Conservation (phyloP, 2,329 filamentous ascomycete genomes). For the Scedosporium boydii region DNA sequence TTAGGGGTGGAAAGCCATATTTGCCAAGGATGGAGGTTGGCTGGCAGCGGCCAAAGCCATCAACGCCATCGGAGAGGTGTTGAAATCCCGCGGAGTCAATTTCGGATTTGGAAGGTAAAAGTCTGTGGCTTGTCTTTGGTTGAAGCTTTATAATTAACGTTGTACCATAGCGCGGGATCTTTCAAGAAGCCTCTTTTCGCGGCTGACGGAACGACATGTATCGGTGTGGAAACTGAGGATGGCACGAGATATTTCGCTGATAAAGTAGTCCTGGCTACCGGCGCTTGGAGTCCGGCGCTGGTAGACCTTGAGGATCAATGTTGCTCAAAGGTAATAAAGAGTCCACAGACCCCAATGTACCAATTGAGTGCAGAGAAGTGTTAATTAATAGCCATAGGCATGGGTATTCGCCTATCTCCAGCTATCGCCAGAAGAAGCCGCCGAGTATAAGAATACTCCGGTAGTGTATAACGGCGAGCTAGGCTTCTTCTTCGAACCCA, state of each 20-base stretch:
- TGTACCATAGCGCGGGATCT: conserved; percentile 24
- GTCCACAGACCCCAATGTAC: too few species aligned
- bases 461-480: conserved; percentile 36
- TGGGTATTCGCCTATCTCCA: conserved; percentile 37
- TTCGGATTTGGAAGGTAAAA: conserved; percentile 28
- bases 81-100: conserved; percentile 26
- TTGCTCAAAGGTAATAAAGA: conserved; percentile 20
- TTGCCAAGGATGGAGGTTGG: conserved; percentile 33
- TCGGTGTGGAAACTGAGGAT: conserved; percentile 29
- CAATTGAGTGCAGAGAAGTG: not conserved
- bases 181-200: conserved; percentile 31
- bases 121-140: not conserved
- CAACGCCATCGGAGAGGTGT: conserved; percentile 30
- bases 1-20: conserved; percentile 35
- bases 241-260: conserved; percentile 30
- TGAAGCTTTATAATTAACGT: not conserved
- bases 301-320: conserved; percentile 26
- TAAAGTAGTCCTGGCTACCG: conserved; percentile 32
- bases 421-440: conserved; percentile 28
- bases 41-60: conserved; percentile 36
- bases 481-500: conserved; percentile 40
- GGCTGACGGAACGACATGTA: conserved; percentile 22
- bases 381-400: conserved; percentile 16
- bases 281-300: conserved; percentile 25
- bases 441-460: conserved; percentile 28